phyloP scores from a whole-genome alignment of 1,139 yeast species.

The Suhomyces taliae region DNA sequence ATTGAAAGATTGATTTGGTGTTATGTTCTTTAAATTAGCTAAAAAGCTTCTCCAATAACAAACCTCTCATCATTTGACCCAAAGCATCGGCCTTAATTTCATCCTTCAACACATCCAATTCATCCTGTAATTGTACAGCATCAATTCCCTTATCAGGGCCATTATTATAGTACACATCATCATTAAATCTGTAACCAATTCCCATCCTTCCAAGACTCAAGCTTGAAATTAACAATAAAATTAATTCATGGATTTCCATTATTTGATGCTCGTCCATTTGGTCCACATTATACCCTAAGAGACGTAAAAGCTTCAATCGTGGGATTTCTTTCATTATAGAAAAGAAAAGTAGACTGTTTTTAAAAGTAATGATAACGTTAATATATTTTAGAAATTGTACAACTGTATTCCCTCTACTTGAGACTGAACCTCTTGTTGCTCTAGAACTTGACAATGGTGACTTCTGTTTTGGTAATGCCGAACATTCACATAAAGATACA shows the following conservation, averaged over 20 bases:
- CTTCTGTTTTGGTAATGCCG: background rate
- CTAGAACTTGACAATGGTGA: background rate
- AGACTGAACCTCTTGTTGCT: background rate
- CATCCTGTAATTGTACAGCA: conserved; percentile 14
- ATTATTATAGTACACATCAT: conserved; percentile 25
- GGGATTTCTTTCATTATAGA: conserved; percentile 27
- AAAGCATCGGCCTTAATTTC: conserved; percentile 27
- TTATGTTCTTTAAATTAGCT: conserved; percentile 17
- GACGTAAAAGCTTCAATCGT: conserved; percentile 20
- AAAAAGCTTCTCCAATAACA: conserved; percentile 27
- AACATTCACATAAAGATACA: conserved; percentile 11
- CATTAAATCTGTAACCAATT: conserved; percentile 25
- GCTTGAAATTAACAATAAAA: conserved; percentile 25
- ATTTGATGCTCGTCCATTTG: conserved; percentile 11
- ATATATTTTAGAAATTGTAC: conserved; percentile 23
- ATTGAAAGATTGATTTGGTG: no score
- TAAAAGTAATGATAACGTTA: conserved; percentile 28
- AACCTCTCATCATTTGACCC: conserved; percentile 29
- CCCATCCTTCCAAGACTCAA: conserved; percentile 32
- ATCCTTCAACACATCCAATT: conserved; percentile 23
- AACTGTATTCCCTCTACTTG: background rate
- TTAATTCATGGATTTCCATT: conserved; percentile 16
- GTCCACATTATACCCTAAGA: conserved; percentile 25
- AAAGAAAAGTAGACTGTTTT: conserved; percentile 29
- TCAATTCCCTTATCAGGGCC: conserved; percentile 10